phyloP scores from a whole-genome alignment of 2,329 filamentous ascomycete genomes.

The Ciborinia camelliae region DNA sequence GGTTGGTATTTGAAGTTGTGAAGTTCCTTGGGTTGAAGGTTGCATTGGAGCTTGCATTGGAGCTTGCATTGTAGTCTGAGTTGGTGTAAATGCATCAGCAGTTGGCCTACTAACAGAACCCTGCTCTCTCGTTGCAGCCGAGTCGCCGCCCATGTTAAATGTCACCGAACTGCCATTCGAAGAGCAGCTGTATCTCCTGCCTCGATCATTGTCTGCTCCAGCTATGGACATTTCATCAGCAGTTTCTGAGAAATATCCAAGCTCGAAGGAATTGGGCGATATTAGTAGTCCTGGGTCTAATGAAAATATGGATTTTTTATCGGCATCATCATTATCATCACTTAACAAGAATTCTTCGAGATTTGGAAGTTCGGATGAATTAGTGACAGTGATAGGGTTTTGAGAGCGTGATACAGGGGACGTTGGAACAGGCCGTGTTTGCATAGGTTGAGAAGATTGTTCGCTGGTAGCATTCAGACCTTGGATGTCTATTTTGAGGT shows the following conservation, averaged over 20 bases:
- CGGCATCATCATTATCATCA: neutral
- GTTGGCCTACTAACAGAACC: no score
- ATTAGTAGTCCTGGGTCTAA: no score
- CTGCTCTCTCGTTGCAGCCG: neutral
- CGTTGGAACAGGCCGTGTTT: neutral
- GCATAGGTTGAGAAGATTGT: neutral
- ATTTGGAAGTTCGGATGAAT: neutral
- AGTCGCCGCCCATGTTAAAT: neutral
- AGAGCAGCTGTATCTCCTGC: neutral
- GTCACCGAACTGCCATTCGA: neutral
- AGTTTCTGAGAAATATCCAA: neutral
- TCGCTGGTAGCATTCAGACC: no score
- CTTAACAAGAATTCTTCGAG: neutral
- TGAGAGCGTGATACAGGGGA: neutral
- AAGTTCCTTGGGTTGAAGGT: no score
- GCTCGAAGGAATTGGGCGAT: neutral
- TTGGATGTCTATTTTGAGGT: neutral
- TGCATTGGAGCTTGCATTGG: no score
- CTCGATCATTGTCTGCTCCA: neutral
- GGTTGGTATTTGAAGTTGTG: no score
- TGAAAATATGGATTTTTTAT: neutral
- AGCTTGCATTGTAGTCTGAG: no score
- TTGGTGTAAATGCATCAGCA: no score
- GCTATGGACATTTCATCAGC: neutral
- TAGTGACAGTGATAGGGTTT: neutral